Percentiles rank a stretch among this genome's conserved stretches.
Evolutionary conservation across 108 stramenopile genomes (phyloP).

Genomic region (Aurantiochytrium sp.): DNA sequence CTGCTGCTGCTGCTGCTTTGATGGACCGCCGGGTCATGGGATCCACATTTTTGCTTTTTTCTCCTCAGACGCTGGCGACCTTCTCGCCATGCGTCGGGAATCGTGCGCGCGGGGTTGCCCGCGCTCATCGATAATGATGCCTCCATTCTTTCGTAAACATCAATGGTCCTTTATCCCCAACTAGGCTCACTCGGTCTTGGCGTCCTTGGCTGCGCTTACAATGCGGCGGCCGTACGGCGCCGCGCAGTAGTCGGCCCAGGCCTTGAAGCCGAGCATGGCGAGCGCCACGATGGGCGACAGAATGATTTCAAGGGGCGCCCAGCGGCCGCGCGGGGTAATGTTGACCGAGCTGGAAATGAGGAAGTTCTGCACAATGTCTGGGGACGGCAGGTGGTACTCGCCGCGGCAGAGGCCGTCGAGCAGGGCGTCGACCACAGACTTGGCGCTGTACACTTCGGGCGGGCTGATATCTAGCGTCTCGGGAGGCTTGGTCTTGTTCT

Average conservation of each 20-base stretch:
- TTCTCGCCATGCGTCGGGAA: too few species aligned
- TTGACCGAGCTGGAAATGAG: conserved; percentile 17
- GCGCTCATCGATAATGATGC: too few species aligned
- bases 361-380: background rate
- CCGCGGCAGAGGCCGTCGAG: background rate
- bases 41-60: too few species aligned
- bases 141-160: too few species aligned
- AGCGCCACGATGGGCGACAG: background rate
- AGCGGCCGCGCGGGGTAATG: conserved; percentile 6
- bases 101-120: too few species aligned
- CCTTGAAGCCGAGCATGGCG: background rate
- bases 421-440: background rate
- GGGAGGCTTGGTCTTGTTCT: conserved; percentile 67
- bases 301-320: background rate
- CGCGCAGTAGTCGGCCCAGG: background rate
- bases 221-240: background rate
- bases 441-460: background rate
- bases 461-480: conserved; percentile 48
- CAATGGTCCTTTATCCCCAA: too few species aligned
- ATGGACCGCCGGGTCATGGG: too few species aligned
- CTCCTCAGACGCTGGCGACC: too few species aligned
- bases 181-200: too few species aligned
- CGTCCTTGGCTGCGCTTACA: background rate
- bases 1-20: too few species aligned
- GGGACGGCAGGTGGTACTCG: conserved; percentile 5